Evolutionary conservation across 2,329 filamentous ascomycete genomes (phyloP), one percentile per base, ranked within the genome.

Genomic region (Colletotrichum sp.): DNA sequence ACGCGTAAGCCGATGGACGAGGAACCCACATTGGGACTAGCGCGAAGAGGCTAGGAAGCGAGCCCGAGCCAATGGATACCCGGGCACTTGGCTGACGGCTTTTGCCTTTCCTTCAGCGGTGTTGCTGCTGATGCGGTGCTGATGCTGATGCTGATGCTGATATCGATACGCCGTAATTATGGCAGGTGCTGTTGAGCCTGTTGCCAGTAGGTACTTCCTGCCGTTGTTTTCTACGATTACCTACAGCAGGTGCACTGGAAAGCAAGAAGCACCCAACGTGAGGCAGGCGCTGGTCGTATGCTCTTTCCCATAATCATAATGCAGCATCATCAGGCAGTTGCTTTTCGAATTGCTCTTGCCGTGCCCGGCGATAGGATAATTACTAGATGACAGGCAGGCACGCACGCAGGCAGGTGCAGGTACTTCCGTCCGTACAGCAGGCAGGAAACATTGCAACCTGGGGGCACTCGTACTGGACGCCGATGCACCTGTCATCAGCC

Each of bases 1-100:
- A 76, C 75, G 75, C 75, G 75, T 76, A 76, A 76, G 75, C 75
- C 75, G 60, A 71, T 75, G 71, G 62, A 75, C 60, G 34, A 75
- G 6, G 16, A 26, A 2, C 4, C 75, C 75, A n/a, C n/a, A 63
- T 62, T 16, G 13, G 71, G 75, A 62, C 34, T 76, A 76, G 75
- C 55, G 65, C 66, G 2, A 6, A 49, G 13, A 28, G 55, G 55
- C 55, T 49, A 49, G 44, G 44, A 13, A 49, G 44, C 44, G n/a
- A 49, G 44, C 44, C 44, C 44, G 44, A 49, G 44, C 44, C 44
- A 49, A 49, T 49, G 44, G 44, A 49, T 49, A 49, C 44, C 44
- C 44, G n/a, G 44, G n/a, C n/a, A 26, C 65, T 68, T 68, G 65
- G 65, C 65, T 68, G 65, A 68, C 49, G 49, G 65, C 44, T 49